A percentile compares a stretch with the other conserved stretches of the same genome.
Evolutionary conservation across 805 yeast species (phyloP).

Genomic region (Saccharomycodes ludwigii): DNA sequence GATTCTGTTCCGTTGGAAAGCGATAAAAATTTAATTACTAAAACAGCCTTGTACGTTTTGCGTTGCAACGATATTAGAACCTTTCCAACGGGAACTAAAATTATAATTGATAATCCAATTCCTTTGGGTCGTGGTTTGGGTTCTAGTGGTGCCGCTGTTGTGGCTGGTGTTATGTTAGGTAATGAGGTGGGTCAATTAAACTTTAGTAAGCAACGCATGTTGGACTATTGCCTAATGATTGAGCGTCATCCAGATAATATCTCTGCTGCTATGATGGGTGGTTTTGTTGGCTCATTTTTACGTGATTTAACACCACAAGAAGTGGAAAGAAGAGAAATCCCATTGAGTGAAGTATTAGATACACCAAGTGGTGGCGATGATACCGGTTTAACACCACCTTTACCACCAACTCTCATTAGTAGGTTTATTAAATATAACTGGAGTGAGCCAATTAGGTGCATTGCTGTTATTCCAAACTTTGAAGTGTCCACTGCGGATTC

Average conservation of each 20-base stretch:
- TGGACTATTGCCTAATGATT: slow-evolving; percentile 92
- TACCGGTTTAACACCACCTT: slow-evolving; percentile 58
- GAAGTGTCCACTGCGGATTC: slow-evolving; percentile 90
- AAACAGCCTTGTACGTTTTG: slow-evolving; percentile 84
- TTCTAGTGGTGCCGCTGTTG: slow-evolving; percentile 96
- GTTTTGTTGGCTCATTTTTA: slow-evolving; percentile 91
- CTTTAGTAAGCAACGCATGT: slow-evolving; percentile 65
- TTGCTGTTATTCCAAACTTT: slow-evolving; percentile 86
- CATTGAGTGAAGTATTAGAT: slow-evolving; percentile 75
- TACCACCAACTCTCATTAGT: slow-evolving; percentile 82
- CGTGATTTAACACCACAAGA: slow-evolving; percentile 69
- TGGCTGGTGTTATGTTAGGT: slow-evolving; percentile 88
- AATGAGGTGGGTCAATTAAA: slow-evolving; percentile 69
- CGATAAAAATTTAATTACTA: slow-evolving; percentile 75
- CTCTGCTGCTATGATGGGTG: slow-evolving; percentile 98
- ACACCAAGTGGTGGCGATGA: slow-evolving; percentile 60
- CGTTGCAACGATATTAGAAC: slow-evolving; percentile 65
- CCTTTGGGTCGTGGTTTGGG: slow-evolving; percentile 97
- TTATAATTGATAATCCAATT: slow-evolving; percentile 79
- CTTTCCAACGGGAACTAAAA: slow-evolving; percentile 75
- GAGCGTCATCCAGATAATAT: slow-evolving; percentile 98
- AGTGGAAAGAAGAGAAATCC: slow-evolving; percentile 64
- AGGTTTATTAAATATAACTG: slow-evolving; percentile 77
- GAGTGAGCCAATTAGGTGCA: slow-evolving; percentile 72
- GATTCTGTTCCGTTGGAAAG: slow-evolving; percentile 66